Evolutionary conservation across 2,329 filamentous ascomycete genomes (phyloP), one percentile per base, ranked within the genome.

Genomic region (Mariannaea sp.): DNA sequence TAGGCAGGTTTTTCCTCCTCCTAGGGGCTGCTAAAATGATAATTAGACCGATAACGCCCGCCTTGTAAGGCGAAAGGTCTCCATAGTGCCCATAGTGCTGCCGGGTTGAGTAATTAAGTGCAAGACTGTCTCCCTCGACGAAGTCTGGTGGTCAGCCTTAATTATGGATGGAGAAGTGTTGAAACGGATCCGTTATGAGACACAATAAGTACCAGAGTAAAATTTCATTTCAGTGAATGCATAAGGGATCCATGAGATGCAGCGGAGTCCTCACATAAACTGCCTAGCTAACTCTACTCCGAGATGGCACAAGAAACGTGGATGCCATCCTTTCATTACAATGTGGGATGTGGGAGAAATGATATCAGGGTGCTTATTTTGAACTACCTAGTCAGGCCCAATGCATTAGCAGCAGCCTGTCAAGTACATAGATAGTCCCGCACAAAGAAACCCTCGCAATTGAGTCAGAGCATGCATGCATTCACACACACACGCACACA

Each of bases 321-420:
- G 27, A 52, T 52, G 26, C 8, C 42, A 52, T n/a, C 42, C 42
- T 35, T 13, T 38, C 39, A 36, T 36, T 14, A 33, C 14, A n/a
- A 38, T 20, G 29, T 32, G 46, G 22, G n/a, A 49, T n/a, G n/a
- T n/a, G n/a, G n/a, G n/a, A 14, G 22, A 22, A 27, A 24, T 27
- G 8, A n/a, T 14, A 42, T 30, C 22, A 29, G 27, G n/a, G 30
- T 29, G 26, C 45, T 41, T 19, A 40, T 17, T 26, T 33, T 39
- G 20, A 50, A 50, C n/a, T n/a, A n/a, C n/a, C n/a, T n/a, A n/a
- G n/a, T n/a, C n/a, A 19, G n/a, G 7, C 7, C 36, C 16, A 19
- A 36, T 49, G 45, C 29, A 41, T 46, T 16, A 24, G 22, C 19
- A 24, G 22, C 19, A 30, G 27, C 24, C 5, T 9, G n/a, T n/a